Percentiles rank a stretch among this genome's conserved stretches.
Conservation (phyloP, 306 rosid genomes). For the Hippophae gyantsensis region DNA sequence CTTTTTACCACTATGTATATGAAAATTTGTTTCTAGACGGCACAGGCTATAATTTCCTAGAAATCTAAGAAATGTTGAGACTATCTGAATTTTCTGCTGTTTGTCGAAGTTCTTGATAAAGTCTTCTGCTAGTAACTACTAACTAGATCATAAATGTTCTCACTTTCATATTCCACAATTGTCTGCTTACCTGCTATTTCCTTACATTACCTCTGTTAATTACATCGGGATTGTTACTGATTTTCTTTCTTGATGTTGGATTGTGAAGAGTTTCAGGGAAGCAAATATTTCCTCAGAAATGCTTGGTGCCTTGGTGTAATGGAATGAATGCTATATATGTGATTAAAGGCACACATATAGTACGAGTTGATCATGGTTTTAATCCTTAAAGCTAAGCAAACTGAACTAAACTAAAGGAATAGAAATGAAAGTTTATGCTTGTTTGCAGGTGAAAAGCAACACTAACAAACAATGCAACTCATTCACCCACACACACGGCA, state of each 20-base stretch:
- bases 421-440: background rate
- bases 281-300: no score
- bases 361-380: conserved; percentile 20
- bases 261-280: background rate
- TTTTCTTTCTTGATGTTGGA: conserved; percentile 10
- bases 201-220: background rate
- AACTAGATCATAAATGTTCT: conserved; percentile 26
- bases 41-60: conserved; percentile 26
- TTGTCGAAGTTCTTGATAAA: conserved; percentile 50
- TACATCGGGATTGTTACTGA: background rate
- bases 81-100: conserved; percentile 43
- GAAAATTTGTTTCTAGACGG: conserved; percentile 11
- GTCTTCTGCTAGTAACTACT: conserved; percentile 30
- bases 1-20: background rate
- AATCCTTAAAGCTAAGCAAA: background rate
- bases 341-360: background rate
- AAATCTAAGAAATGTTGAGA: conserved; percentile 31
- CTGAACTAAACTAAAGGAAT: conserved; percentile 18
- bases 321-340: no score
- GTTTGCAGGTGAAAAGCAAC: background rate
- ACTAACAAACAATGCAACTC: no score
- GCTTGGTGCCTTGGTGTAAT: no score
- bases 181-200: conserved; percentile 6
- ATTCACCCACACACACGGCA: no score
- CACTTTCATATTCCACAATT: conserved; percentile 15